phyloP scores from a whole-genome alignment of 2,329 filamentous ascomycete species.

The Xylariaceae sp. region DNA sequence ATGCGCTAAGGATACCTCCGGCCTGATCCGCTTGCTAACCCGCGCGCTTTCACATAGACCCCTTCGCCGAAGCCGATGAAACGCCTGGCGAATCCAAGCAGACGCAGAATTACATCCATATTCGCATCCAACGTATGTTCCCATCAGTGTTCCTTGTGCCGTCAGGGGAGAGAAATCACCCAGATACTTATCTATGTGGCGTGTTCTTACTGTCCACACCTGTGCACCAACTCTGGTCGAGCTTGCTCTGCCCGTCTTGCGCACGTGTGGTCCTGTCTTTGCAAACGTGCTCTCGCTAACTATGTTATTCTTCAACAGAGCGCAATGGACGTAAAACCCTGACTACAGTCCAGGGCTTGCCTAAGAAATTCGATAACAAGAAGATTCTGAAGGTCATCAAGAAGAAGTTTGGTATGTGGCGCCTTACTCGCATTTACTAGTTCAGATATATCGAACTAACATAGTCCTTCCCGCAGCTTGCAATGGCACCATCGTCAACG shows the following conservation, averaged over 20 bases:
- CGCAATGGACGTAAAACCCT: slow-evolving; percentile 99
- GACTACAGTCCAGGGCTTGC: slow-evolving; percentile 98
- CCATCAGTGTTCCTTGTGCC: neutral
- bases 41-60: slow-evolving; percentile 58
- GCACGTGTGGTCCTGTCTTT: neutral
- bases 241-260: too few species aligned
- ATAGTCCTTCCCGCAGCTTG: slow-evolving; percentile 56
- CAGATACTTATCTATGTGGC: too few species aligned
- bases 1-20: slow-evolving; percentile 1
- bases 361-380: slow-evolving; percentile 98
- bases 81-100: slow-evolving; percentile 93
- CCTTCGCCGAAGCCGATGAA: slow-evolving; percentile 99
- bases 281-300: slow-evolving; percentile 33
- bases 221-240: too few species aligned
- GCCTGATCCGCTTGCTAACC: slow-evolving; percentile 21
- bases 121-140: slow-evolving; percentile 93
- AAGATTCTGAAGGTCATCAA: slow-evolving; percentile 99
- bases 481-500: slow-evolving; percentile 99
- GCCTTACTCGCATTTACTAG: neutral
- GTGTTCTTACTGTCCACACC: too few species aligned
- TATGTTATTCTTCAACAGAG: slow-evolving; percentile 52
- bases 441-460: slow-evolving; percentile 1
- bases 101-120: slow-evolving; percentile 97
- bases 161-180: too few species aligned
- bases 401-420: slow-evolving; percentile 79